These are phyloP conservation scores for Cutaneotrichosporon daszewskae DNA, from an alignment of 1,284 basidiomycete species.

Conservation along the genomic window DNA sequence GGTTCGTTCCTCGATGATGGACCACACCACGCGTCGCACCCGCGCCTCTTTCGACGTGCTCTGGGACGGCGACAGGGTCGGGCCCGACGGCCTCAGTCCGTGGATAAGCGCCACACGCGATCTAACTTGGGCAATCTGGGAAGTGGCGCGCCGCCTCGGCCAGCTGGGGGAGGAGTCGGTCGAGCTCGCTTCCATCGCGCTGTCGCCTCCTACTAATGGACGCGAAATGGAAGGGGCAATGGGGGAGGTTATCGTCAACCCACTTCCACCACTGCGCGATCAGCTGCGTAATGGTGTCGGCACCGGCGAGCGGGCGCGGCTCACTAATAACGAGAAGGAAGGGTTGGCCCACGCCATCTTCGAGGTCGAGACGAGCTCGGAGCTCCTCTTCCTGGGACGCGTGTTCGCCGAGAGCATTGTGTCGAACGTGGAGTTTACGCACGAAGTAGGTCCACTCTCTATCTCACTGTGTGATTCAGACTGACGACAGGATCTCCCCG, in stretches of 20 bases:
- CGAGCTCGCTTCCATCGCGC: conserved; percentile 16
- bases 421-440: conserved; percentile 20
- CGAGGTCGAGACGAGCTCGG: conserved; percentile 10
- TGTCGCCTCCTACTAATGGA: too few species aligned
- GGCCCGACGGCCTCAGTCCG: conserved; percentile 22
- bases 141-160: conserved; percentile 21
- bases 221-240: too few species aligned
- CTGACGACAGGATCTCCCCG: conserved; percentile 6
- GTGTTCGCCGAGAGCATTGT: conserved; percentile 27
- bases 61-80: conserved; percentile 11
- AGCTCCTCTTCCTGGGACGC: conserved; percentile 32
- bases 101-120: conserved; percentile 24
- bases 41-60: conserved; percentile 16
- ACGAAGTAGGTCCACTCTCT: conserved; percentile 12
- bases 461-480: not conserved
- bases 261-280: not conserved
- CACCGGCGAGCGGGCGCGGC: conserved; percentile 4
- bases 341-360: conserved; percentile 13
- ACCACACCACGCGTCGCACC: conserved; percentile 24
- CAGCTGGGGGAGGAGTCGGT: conserved; percentile 5
- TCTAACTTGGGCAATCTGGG: conserved; percentile 31
- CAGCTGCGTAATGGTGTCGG: not conserved
- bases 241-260: conserved; percentile 9
- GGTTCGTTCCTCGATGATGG: conserved; percentile 24
- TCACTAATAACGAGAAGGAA: conserved; percentile 16